phyloP scores from a whole-genome alignment of 305 asterid species.

The Solanum chacoense region DNA sequence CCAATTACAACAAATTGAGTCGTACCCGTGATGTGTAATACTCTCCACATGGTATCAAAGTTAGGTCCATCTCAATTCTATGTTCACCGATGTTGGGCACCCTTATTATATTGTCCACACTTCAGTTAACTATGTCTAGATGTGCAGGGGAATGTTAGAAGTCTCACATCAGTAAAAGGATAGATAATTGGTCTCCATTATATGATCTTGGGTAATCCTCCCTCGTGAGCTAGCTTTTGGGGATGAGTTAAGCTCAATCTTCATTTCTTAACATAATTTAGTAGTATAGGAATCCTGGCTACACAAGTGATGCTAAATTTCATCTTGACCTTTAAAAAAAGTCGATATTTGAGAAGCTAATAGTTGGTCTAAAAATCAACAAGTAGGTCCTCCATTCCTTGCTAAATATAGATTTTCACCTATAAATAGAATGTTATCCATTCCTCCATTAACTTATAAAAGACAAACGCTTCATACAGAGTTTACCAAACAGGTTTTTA shows the following conservation, averaged over 20 bases:
- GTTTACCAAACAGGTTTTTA: neutral
- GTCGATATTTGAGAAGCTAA: neutral
- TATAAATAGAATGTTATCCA: neutral
- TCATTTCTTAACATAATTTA: neutral
- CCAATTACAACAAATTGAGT: neutral
- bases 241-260: neutral
- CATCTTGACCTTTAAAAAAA: neutral
- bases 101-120: neutral
- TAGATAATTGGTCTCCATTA: neutral
- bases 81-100: neutral
- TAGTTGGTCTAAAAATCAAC: neutral
- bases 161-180: neutral
- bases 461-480: neutral
- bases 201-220: neutral
- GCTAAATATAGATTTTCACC: neutral
- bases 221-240: neutral
- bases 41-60: neutral
- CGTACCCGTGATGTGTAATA: neutral
- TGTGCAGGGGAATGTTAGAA: neutral
- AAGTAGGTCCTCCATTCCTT: neutral
- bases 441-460: neutral
- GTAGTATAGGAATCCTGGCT: neutral
- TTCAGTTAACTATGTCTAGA: neutral
- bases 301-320: neutral
- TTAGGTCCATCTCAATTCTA: neutral